Conservation (phyloP, 306 rosid species). For the Mimosa pudica region DNA sequence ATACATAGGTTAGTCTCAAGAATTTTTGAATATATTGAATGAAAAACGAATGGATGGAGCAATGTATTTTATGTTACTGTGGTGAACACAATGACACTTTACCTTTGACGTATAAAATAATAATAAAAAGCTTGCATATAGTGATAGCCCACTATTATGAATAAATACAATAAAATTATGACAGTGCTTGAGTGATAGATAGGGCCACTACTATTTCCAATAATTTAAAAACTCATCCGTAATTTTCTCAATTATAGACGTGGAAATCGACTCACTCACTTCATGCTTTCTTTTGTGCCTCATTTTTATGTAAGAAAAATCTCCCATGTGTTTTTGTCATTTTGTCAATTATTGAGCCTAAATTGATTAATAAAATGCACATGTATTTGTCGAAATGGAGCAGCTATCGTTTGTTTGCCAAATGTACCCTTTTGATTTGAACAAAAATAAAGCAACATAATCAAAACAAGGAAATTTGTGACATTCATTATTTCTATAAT, state of each 20-base stretch:
- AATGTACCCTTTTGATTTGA: not conserved
- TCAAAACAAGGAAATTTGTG: not conserved
- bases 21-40: not conserved
- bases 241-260: constrained; percentile 31
- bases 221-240: constrained; percentile 33
- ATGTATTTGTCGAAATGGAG: constrained; percentile 16
- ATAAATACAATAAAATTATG: constrained; percentile 18
- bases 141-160: constrained; percentile 28
- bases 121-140: not conserved
- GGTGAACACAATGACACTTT: not conserved
- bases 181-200: constrained; percentile 18
- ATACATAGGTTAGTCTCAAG: not conserved
- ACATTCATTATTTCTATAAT: not conserved
- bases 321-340: constrained; percentile 34
- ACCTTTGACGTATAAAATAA: not conserved
- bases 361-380: not conserved
- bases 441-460: not conserved
- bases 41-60: not conserved
- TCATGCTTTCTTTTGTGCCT: not conserved
- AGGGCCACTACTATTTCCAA: constrained; percentile 32
- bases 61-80: not conserved
- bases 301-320: constrained; percentile 4
- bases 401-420: not conserved
- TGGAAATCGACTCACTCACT: not conserved
- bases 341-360: constrained; percentile 4